A percentile compares a stretch with the other conserved stretches of the same genome.
Evolutionary conservation across 768 basidiomycete species (phyloP).

Genomic region (Leccinellum rugosiceps): DNA sequence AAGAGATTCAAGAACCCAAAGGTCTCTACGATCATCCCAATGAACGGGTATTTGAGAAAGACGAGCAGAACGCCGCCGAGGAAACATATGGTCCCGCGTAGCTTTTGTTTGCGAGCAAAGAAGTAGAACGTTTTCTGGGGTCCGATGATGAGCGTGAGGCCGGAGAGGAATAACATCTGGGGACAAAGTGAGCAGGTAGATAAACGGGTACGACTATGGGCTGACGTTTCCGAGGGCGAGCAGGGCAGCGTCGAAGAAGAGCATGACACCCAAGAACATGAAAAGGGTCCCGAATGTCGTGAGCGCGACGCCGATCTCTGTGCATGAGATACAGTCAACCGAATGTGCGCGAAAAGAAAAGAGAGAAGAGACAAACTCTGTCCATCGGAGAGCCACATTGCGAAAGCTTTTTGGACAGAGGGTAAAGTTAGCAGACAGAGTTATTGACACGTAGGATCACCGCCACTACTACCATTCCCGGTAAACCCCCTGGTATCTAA

Average conservation of each 20-base stretch:
- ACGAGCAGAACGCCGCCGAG: conserved; percentile 88
- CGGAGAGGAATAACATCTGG: conserved; percentile 92
- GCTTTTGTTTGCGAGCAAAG: conserved; percentile 93
- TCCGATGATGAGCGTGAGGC: conserved; percentile 94
- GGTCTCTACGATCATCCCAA: conserved; percentile 90
- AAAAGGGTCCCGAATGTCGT: conserved; percentile 94
- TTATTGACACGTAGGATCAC: conserved; percentile 22
- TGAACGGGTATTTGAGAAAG: conserved; percentile 92
- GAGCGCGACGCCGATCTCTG: conserved; percentile 95
- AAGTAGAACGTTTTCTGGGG: conserved; percentile 98
- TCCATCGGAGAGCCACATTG: conserved; percentile 54
- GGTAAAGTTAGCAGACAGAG: too few relatives aligned
- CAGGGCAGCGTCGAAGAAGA: conserved; percentile 95
- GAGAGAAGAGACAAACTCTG: conserved; percentile 36
- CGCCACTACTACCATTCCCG: conserved; percentile 9
- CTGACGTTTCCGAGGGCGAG: conserved; percentile 95
- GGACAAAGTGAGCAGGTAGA: conserved; percentile 1
- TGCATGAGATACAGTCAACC: conserved; percentile 5
- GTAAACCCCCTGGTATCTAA: background rate
- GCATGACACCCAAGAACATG: conserved; percentile 93
- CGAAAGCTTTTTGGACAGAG: conserved; percentile 5
- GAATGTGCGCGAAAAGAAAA: background rate
- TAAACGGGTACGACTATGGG: conserved; percentile 9
- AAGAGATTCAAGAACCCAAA: conserved; percentile 98
- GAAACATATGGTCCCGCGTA: conserved; percentile 87